phyloP scores from a whole-genome alignment of 2,329 filamentous ascomycete genomes.

The Mollisiaceae sp. region DNA sequence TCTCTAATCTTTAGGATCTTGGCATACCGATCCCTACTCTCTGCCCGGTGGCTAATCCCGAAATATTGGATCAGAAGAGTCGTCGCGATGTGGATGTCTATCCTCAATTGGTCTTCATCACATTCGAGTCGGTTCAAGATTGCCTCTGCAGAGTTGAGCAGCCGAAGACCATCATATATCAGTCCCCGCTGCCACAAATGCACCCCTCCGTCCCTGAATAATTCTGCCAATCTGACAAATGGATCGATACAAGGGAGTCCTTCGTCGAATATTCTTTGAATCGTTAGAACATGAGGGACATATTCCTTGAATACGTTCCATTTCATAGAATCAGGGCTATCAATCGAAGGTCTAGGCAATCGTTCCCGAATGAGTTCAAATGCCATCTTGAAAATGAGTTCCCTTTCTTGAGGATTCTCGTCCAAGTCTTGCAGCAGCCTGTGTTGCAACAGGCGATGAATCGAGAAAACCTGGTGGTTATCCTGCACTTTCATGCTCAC shows the following conservation, averaged over 20 bases:
- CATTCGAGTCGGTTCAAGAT: conserved; percentile 28
- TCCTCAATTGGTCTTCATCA: conserved; percentile 23
- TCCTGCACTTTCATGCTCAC: conserved; percentile 22
- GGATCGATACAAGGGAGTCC: conserved; percentile 18
- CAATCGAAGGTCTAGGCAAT: conserved; percentile 28
- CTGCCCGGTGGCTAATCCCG: conserved; percentile 27
- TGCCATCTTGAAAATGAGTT: conserved; percentile 26
- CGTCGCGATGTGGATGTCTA: conserved; percentile 30
- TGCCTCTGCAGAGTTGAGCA: conserved; percentile 28
- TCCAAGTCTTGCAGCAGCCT: conserved; percentile 29
- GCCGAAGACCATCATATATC: conserved; percentile 24
- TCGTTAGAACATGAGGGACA: conserved; percentile 28
- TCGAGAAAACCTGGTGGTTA: conserved; percentile 22
- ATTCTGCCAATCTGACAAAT: conserved; percentile 27
- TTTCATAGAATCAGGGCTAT: conserved; percentile 23
- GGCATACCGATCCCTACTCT: conserved; percentile 25
- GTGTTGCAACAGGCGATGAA: conserved; percentile 28
- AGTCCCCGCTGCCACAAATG: conserved; percentile 31
- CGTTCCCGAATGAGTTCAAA: conserved; percentile 24
- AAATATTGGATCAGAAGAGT: conserved; percentile 30
- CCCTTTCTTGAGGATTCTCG: conserved; percentile 23
- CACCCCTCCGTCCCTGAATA: conserved; percentile 32
- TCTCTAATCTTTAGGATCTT: conserved; percentile 28
- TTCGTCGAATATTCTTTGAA: conserved; percentile 27
- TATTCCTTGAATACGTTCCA: conserved; percentile 34